Conservation (phyloP, 768 basidiomycete genomes). For the Cyclocybe cylindracea region DNA sequence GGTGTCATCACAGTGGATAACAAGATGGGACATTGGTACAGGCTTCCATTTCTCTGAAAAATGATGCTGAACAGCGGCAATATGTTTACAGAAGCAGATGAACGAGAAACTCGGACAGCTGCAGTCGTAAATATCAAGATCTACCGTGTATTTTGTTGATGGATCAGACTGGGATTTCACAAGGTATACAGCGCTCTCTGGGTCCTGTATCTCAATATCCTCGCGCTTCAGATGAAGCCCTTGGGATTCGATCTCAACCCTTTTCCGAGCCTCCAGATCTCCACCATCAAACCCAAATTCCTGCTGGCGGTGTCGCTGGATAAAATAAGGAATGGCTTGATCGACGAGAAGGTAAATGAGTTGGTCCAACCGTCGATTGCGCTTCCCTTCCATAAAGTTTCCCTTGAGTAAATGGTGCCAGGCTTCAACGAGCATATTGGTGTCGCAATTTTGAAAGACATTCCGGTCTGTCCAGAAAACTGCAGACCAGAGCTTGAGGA, state of each 20-base stretch:
- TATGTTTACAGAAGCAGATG: slow-evolving; percentile 20
- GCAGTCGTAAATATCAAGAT: slow-evolving; percentile 12
- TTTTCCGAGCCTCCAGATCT: slow-evolving; percentile 13
- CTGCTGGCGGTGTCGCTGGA: slow-evolving; percentile 14
- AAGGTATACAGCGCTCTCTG: too few species aligned
- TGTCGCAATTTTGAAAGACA: slow-evolving; percentile 18
- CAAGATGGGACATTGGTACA: too few species aligned
- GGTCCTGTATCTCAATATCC: too few species aligned
- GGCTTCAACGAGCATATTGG: slow-evolving; percentile 29
- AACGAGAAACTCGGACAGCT: slow-evolving; percentile 8
- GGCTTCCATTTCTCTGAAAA: too few species aligned
- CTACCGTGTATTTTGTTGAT: slow-evolving; percentile 1
- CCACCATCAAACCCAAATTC: slow-evolving; percentile 21
- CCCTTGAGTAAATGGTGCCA: slow-evolving; percentile 28
- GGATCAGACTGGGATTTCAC: too few species aligned
- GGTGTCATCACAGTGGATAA: too few species aligned
- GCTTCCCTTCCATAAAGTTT: slow-evolving; percentile 23
- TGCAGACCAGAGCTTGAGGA: slow-evolving; percentile 22
- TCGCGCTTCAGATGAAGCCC: slow-evolving; percentile 4
- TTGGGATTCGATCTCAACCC: background rate
- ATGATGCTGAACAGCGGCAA: slow-evolving; percentile 16
- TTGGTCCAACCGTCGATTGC: slow-evolving; percentile 23
- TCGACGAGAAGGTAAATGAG: slow-evolving; percentile 19
- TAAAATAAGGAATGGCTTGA: slow-evolving; percentile 15
- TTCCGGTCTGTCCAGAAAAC: slow-evolving; percentile 10